Conservation (phyloP, 2,329 filamentous ascomycete species). For the Cladophialophora bantiana region DNA sequence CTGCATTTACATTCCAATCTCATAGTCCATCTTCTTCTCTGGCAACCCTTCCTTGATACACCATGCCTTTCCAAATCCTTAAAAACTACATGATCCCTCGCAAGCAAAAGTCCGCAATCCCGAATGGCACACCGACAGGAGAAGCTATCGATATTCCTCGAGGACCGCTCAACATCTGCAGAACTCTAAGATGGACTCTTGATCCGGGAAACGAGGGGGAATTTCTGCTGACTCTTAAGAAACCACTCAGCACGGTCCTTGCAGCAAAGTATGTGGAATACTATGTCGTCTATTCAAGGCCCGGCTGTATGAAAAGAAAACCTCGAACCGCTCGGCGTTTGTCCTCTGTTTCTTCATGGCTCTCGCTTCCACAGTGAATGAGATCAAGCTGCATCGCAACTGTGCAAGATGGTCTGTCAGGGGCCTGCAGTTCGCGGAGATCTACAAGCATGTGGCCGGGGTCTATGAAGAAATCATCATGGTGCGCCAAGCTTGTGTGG, state of each 20-base stretch:
- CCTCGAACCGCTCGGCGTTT: too few species aligned
- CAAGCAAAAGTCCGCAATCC: not conserved
- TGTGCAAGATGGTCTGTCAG: too few species aligned
- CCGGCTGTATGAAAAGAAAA: not conserved
- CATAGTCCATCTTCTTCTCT: not conserved
- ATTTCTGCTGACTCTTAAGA: not conserved
- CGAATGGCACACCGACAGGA: not conserved
- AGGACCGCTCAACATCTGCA: too few species aligned
- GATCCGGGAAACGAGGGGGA: not conserved
- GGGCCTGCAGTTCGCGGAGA: not conserved
- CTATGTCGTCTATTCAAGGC: not conserved
- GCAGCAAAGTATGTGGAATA: not conserved
- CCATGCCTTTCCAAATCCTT: not conserved
- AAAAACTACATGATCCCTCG: not conserved
- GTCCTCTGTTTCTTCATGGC: not conserved
- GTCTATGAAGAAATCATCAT: not conserved
- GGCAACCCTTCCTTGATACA: not conserved
- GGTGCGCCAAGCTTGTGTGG: not conserved
- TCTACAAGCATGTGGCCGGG: not conserved
- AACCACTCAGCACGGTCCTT: not conserved
- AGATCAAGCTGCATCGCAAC: not conserved
- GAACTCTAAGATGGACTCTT: too few species aligned
- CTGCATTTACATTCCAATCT: not conserved
- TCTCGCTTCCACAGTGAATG: not conserved
- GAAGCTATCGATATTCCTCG: not conserved